These are phyloP conservation scores for Cryptosporidium parvum DNA, from an alignment of 169 alveolate species.

Conservation along the genomic window DNA sequence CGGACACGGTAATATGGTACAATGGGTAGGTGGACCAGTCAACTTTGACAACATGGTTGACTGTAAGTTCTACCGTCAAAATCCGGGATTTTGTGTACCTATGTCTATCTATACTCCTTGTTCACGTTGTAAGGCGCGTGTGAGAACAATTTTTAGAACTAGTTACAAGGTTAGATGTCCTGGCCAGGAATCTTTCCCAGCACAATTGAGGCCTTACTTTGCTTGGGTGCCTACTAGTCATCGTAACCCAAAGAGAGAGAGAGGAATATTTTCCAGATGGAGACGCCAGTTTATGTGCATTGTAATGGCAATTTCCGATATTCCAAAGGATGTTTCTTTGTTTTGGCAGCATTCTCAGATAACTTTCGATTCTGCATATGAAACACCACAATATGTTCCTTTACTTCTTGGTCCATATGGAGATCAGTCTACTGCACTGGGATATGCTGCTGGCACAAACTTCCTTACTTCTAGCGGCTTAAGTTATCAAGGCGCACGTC, in stretches of 20 bases:
- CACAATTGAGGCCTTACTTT: slow-evolving; percentile 56
- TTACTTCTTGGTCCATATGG: slow-evolving; percentile 50
- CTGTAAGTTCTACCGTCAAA: slow-evolving; percentile 71
- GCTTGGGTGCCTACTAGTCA: slow-evolving; percentile 70
- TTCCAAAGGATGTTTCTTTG: slow-evolving; percentile 9
- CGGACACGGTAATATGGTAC: slow-evolving; percentile 10
- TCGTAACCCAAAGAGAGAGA: slow-evolving; percentile 60
- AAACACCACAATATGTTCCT: slow-evolving; percentile 14
- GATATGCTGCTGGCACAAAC: not conserved
- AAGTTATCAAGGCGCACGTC: not conserved
- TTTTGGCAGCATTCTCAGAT: slow-evolving; percentile 72
- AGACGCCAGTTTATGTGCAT: slow-evolving; percentile 76
- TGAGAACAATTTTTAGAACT: slow-evolving; percentile 66
- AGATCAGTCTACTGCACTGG: slow-evolving; percentile 5
- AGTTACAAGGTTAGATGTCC: slow-evolving; percentile 66
- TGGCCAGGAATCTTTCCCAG: slow-evolving; percentile 70
- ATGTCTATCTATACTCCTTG: slow-evolving; percentile 74
- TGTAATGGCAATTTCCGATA: slow-evolving; percentile 67
- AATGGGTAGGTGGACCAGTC: slow-evolving; percentile 60
- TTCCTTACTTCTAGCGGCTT: not conserved
- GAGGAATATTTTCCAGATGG: slow-evolving; percentile 29
- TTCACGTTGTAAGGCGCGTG: slow-evolving; percentile 65
- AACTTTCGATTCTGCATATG: not conserved
- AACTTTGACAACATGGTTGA: slow-evolving; percentile 63
- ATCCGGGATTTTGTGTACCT: slow-evolving; percentile 75